These are phyloP conservation scores for Pythium brachiatum DNA, from an alignment of 352 stramenopile species.

Conservation along the genomic window DNA sequence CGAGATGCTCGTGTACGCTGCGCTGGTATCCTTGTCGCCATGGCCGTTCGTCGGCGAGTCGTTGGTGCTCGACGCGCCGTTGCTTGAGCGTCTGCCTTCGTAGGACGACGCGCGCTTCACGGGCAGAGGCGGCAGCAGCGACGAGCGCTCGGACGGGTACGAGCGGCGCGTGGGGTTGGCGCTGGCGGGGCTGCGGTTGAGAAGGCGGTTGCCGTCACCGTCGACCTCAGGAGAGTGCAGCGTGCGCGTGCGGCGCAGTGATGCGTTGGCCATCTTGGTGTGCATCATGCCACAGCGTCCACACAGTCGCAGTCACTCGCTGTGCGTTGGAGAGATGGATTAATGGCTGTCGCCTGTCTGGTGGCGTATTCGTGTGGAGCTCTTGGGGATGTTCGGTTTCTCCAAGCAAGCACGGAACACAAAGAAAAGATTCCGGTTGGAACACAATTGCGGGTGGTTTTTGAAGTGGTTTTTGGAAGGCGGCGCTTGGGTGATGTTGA, in stretches of 20 bases:
- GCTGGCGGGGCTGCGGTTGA: conserved; percentile 3
- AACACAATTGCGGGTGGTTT: conserved; percentile 2
- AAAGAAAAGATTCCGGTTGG: neutral
- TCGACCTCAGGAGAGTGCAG: conserved; percentile 25
- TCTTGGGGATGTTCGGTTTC: too few species aligned
- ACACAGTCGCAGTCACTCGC: neutral
- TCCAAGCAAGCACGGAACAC: too few species aligned
- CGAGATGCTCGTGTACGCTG: conserved; percentile 4
- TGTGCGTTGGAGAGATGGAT: neutral
- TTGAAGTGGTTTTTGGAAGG: conserved; percentile 9
- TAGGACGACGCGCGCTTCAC: conserved; percentile 23
- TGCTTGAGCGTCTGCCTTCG: conserved; percentile 9
- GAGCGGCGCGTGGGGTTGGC: conserved; percentile 23
- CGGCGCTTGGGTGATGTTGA: too few species aligned
- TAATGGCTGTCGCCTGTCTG: neutral
- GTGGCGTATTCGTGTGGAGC: neutral
- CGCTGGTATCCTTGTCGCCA: neutral
- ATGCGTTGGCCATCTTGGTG: conserved; percentile 58
- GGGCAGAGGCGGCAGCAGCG: conserved; percentile 29
- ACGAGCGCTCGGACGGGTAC: conserved; percentile 32
- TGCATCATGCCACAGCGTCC: conserved; percentile 43
- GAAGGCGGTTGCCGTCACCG: conserved; percentile 2
- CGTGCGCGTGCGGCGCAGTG: conserved; percentile 51
- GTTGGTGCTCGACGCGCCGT: neutral
- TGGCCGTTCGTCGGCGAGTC: neutral